These are phyloP conservation scores for Diplodia sapinea DNA, from an alignment of 2,329 filamentous ascomycete species.

Conservation along the genomic window DNA sequence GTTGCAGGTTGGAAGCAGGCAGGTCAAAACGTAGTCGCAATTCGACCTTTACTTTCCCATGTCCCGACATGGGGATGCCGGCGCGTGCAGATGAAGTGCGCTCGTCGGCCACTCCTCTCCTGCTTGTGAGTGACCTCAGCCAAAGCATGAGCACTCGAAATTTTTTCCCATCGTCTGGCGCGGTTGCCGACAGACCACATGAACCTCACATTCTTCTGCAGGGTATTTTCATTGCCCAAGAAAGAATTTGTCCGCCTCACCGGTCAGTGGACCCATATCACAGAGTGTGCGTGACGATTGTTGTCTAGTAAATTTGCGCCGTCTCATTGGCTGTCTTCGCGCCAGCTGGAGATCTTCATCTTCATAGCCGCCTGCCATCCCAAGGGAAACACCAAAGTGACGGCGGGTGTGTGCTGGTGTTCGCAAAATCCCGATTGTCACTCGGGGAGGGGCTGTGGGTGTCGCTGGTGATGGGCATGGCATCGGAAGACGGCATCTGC, in stretches of 20 bases:
- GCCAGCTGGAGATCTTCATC: conserved; percentile 25
- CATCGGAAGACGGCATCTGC: conserved; percentile 3
- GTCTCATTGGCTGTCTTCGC: conserved; percentile 21
- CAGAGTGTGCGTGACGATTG: conserved; percentile 18
- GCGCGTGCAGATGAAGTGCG: not conserved
- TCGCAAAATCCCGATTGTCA: not conserved
- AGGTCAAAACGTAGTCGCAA: not conserved
- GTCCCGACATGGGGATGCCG: not conserved
- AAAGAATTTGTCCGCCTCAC: not conserved
- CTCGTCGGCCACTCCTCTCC: not conserved
- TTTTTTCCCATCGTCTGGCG: not conserved
- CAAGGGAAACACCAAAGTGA: not conserved
- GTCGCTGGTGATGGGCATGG: not conserved
- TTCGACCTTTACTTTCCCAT: not conserved
- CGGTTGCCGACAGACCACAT: conserved; percentile 4
- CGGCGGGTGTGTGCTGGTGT: not conserved
- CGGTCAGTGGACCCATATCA: conserved; percentile 23
- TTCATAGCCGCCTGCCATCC: conserved; percentile 16
- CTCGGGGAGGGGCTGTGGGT: not conserved
- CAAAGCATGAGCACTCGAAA: not conserved
- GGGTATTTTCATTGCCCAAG: conserved; percentile 6
- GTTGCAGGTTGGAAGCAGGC: not conserved
- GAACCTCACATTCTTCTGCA: not conserved
- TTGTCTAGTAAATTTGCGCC: not conserved
- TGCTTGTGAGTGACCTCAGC: not conserved